These are phyloP conservation scores for Tetrastigma voinierianum DNA, from an alignment of 164 flowering plant species.

Conservation along the genomic window DNA sequence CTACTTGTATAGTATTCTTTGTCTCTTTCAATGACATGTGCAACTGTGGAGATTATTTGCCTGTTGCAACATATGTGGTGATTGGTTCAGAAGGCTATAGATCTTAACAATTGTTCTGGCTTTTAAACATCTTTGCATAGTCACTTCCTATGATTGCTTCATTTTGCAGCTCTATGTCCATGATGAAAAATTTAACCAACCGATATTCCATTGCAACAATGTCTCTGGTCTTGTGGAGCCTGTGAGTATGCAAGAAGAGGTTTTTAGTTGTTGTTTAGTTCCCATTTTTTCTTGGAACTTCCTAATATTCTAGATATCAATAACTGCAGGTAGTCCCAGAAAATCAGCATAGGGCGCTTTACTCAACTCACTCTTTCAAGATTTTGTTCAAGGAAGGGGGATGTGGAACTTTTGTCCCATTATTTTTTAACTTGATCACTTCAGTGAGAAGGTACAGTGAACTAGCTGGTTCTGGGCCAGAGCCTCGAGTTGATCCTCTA, in stretches of 20 bases:
- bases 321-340: slow-evolving; percentile 81
- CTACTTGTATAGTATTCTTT: too few relatives aligned
- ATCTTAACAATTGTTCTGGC: too few relatives aligned
- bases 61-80: too few relatives aligned
- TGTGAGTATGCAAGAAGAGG: slow-evolving; percentile 45
- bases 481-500: slow-evolving; percentile 68
- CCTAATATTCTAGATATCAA: not conserved
- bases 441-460: slow-evolving; percentile 77
- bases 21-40: too few relatives aligned
- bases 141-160: slow-evolving; percentile 7
- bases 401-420: slow-evolving; percentile 92
- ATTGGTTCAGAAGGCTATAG: too few relatives aligned
- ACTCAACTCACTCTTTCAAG: slow-evolving; percentile 88
- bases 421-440: slow-evolving; percentile 73
- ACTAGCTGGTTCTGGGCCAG: slow-evolving; percentile 24
- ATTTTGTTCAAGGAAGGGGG: slow-evolving; percentile 98
- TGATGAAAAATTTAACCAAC: slow-evolving; percentile 86
- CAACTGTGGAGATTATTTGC: too few relatives aligned
- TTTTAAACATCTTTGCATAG: not conserved
- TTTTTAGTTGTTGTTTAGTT: not conserved
- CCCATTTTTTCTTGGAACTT: not conserved
- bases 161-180: slow-evolving; percentile 69
- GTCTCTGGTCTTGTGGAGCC: slow-evolving; percentile 97
- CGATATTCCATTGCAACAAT: slow-evolving; percentile 93
- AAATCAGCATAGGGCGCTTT: slow-evolving; percentile 72